A percentile compares a stretch with the other conserved stretches of the same genome.
Conservation (phyloP, 2,329 filamentous ascomycete species). For the Calonectria honghensis region DNA sequence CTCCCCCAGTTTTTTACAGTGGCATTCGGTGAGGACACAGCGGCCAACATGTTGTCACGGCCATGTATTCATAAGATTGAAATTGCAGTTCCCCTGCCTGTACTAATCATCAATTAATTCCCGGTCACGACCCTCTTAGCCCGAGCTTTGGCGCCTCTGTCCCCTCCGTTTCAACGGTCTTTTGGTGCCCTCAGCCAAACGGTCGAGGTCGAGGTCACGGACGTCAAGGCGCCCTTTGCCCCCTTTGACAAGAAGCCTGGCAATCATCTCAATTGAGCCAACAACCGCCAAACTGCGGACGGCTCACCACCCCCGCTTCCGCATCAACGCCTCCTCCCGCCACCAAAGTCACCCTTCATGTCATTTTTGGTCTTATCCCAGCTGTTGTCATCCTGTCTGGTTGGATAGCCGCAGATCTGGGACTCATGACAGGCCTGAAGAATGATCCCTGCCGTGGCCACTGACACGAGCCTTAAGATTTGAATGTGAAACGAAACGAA, state of each 20-base stretch:
- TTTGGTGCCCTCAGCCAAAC: neutral
- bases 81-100: slow-evolving; percentile 25
- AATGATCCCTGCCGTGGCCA: slow-evolving; percentile 31
- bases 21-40: neutral
- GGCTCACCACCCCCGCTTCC: slow-evolving; percentile 21
- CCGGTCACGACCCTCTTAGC: slow-evolving; percentile 10
- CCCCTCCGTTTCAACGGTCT: slow-evolving; percentile 33
- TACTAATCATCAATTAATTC: slow-evolving; percentile 19
- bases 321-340: slow-evolving; percentile 14
- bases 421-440: slow-evolving; percentile 11
- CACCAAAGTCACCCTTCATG: neutral
- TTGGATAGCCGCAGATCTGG: slow-evolving; percentile 19
- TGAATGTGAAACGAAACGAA: slow-evolving; percentile 40
- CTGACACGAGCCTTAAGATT: slow-evolving; percentile 27
- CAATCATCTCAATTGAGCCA: slow-evolving; percentile 10
- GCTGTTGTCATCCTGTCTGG: neutral
- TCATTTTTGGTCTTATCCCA: neutral
- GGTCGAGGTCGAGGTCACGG: slow-evolving; percentile 3
- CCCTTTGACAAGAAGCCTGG: slow-evolving; percentile 25
- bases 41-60: neutral
- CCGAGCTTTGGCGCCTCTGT: slow-evolving; percentile 12
- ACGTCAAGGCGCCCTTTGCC: slow-evolving; percentile 19
- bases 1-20: neutral
- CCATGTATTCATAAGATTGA: slow-evolving; percentile 19
- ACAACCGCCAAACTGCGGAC: slow-evolving; percentile 4